phyloP scores from a whole-genome alignment of 192 early-diverging fungal genomes.

The Jimgerdemannia flammicorona region DNA sequence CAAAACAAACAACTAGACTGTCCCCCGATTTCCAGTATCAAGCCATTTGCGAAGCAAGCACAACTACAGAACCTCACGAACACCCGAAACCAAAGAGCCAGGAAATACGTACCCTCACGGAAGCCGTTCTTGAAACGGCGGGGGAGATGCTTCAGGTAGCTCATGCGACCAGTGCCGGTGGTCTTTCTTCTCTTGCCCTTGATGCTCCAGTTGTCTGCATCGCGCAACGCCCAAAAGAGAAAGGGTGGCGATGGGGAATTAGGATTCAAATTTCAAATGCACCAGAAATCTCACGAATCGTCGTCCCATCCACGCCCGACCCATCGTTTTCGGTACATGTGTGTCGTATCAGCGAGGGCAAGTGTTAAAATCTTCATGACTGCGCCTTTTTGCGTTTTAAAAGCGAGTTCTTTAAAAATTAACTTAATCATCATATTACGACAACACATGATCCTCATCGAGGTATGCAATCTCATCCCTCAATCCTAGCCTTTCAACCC shows the following conservation, averaged over 20 bases:
- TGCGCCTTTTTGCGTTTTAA: background rate
- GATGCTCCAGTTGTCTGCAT: conserved; percentile 87
- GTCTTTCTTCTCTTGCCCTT: conserved; percentile 99
- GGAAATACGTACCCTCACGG: conserved; percentile 65
- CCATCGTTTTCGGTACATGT: background rate
- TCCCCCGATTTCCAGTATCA: background rate
- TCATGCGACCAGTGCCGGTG: conserved; percentile 98
- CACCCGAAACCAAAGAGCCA: background rate
- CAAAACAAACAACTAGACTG: background rate
- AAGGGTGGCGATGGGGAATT: background rate
- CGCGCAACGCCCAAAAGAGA: conserved; percentile 10
- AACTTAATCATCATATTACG: background rate
- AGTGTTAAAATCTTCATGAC: background rate
- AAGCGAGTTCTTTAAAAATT: background rate
- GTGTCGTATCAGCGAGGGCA: background rate
- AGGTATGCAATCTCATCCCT: too few relatives aligned
- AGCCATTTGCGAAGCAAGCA: background rate
- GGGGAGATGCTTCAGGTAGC: conserved; percentile 89
- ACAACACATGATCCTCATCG: too few relatives aligned
- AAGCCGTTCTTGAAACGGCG: conserved; percentile 99
- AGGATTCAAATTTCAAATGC: background rate
- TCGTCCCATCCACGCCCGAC: background rate
- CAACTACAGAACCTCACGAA: background rate
- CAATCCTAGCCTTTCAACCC: too few relatives aligned
- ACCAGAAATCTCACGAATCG: background rate